A percentile compares a stretch with the other conserved stretches of the same genome.
These are phyloP conservation scores for Lasiosphaeria ovina DNA, from an alignment of 495 filamentous ascomycete species.

Conservation along the genomic window DNA sequence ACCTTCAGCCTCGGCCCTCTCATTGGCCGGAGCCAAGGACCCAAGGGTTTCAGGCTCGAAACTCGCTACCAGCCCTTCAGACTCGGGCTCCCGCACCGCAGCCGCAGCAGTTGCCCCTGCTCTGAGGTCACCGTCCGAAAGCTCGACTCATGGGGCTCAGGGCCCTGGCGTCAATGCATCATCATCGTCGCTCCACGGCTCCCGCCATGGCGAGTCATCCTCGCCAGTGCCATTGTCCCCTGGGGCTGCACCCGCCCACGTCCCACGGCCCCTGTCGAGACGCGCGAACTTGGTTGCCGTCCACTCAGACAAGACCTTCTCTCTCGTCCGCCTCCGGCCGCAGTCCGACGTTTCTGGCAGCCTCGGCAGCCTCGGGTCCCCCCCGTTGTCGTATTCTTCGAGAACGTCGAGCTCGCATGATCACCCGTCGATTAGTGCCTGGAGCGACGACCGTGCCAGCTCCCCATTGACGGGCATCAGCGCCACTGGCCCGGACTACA, in stretches of 20 bases:
- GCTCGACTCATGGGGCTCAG: conserved; percentile 20
- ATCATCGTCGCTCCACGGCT: conserved; percentile 13
- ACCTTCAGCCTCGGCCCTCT: conserved; percentile 31
- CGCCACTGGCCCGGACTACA: conserved; percentile 43
- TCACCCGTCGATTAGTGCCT: conserved; percentile 44
- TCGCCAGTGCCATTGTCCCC: conserved; percentile 9
- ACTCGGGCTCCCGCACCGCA: conserved; percentile 23
- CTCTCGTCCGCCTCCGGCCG: conserved; percentile 34
- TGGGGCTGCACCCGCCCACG: conserved; percentile 11
- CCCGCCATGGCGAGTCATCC: conserved; percentile 13
- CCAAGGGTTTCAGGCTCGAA: conserved; percentile 49
- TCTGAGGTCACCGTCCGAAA: conserved; percentile 37
- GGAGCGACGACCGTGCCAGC: conserved; percentile 45
- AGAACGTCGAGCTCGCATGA: conserved; percentile 45
- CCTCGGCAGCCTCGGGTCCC: conserved; percentile 30
- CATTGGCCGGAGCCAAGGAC: conserved; percentile 39
- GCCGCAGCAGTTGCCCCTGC: conserved; percentile 27
- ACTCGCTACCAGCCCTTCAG: conserved; percentile 38
- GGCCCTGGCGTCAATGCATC: conserved; percentile 20
- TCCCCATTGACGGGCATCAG: conserved; percentile 36
- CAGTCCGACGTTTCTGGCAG: conserved; percentile 22
- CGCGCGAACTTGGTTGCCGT: conserved; percentile 41
- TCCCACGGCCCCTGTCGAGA: conserved; percentile 34
- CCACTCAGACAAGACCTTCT: conserved; percentile 50
- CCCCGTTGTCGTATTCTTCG: conserved; percentile 35